phyloP scores from a whole-genome alignment of 2,329 filamentous ascomycete species.

The Tolypocladium paradoxum region DNA sequence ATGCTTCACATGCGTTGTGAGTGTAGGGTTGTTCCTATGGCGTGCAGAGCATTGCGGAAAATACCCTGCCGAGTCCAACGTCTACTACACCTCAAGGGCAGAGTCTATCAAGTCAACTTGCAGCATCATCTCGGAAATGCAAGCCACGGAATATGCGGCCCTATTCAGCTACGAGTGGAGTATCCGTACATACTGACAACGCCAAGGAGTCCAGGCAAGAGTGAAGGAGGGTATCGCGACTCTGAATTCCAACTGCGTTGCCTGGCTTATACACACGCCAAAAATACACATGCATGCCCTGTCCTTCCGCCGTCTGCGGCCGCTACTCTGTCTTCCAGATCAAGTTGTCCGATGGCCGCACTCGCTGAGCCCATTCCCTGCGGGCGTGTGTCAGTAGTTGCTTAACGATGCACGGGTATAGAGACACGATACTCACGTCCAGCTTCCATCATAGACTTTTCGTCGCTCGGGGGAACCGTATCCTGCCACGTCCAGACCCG shows the following conservation, averaged over 20 bases:
- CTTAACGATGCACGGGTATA: not conserved
- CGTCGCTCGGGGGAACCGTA: constrained; percentile 57
- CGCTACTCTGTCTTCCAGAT: constrained; percentile 41
- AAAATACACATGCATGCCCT: not conserved
- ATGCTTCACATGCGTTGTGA: not conserved
- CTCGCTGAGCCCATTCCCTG: constrained; percentile 59
- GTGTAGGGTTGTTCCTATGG: not conserved
- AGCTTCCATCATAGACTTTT: constrained; percentile 88
- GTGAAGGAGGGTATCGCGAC: not conserved
- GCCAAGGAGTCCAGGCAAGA: not conserved
- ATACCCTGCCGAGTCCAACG: not conserved
- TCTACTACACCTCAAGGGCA: not conserved
- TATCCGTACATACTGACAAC: not conserved
- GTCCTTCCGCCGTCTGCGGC: not conserved
- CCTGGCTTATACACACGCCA: not conserved
- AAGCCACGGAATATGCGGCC: not conserved
- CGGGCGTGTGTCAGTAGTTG: constrained; percentile 14
- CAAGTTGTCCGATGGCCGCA: constrained; percentile 48
- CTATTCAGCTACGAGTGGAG: not conserved
- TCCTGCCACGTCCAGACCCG: constrained; percentile 69
- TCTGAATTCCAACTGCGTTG: not conserved
- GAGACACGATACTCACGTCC: constrained; percentile 61
- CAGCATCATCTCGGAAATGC: not conserved
- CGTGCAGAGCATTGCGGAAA: not conserved
- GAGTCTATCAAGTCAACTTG: not conserved